Percentiles rank a stretch among this genome's conserved stretches.
These are phyloP conservation scores for Pleurotus tuber-regium DNA, from an alignment of 768 basidiomycete genomes.

Conservation along the genomic window DNA sequence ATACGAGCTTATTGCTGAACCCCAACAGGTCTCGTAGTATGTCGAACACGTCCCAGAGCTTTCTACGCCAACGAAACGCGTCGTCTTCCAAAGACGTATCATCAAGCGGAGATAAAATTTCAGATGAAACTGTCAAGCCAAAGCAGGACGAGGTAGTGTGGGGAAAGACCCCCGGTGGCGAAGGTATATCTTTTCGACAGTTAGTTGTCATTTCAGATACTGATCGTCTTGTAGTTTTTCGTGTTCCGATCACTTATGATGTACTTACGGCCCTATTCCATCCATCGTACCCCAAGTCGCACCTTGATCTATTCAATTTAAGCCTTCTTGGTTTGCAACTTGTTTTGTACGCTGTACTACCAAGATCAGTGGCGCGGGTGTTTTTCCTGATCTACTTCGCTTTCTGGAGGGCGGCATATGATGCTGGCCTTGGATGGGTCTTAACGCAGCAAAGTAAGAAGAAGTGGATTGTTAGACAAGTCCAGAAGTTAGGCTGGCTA, in stretches of 20 bases:
- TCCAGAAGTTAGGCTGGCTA: conserved; percentile 86
- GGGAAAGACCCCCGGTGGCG: conserved; percentile 82
- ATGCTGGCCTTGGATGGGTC: conserved; percentile 91
- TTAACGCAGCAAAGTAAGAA: conserved; percentile 94
- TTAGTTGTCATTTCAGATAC: conserved; percentile 7
- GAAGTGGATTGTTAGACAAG: conserved; percentile 86
- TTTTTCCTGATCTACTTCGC: conserved; percentile 92
- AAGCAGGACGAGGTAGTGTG: conserved; percentile 66
- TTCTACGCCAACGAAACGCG: background rate
- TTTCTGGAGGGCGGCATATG: conserved; percentile 91
- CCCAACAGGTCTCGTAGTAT: background rate
- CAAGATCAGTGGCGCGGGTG: conserved; percentile 46
- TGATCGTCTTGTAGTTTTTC: conserved; percentile 63
- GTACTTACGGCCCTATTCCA: conserved; percentile 84
- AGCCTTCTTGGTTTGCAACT: conserved; percentile 75
- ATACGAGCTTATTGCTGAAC: conserved; percentile 3
- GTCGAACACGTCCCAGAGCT: conserved; percentile 2
- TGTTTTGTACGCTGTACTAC: conserved; percentile 65
- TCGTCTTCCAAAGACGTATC: background rate
- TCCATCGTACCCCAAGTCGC: conserved; percentile 81
- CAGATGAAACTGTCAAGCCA: conserved; percentile 8
- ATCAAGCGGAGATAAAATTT: background rate
- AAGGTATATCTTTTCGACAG: conserved; percentile 45
- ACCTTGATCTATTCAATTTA: conserved; percentile 86
- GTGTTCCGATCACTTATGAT: conserved; percentile 90